phyloP scores from a whole-genome alignment of 2,329 filamentous ascomycete genomes.

The Tolypocladium sp. region DNA sequence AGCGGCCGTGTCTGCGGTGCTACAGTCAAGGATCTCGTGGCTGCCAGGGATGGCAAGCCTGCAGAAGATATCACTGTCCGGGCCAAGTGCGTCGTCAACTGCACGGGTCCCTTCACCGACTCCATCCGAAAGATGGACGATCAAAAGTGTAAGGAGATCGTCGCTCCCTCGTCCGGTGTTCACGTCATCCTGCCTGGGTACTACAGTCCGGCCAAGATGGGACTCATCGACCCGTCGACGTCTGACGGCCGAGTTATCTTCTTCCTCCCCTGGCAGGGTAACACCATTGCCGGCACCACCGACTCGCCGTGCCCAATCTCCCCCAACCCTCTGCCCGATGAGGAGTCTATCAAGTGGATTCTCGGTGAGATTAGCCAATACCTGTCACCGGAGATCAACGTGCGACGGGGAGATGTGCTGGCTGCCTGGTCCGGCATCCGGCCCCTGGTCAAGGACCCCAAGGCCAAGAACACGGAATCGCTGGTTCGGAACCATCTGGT shows the following conservation, averaged over 20 bases:
- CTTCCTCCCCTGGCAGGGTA: slow-evolving; percentile 89
- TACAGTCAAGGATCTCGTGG: slow-evolving; percentile 59
- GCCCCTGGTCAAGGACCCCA: slow-evolving; percentile 77
- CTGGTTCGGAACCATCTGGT: slow-evolving; percentile 82
- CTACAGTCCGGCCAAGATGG: slow-evolving; percentile 79
- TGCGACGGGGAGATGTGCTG: slow-evolving; percentile 77
- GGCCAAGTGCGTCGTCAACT: slow-evolving; percentile 79
- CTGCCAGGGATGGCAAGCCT: slow-evolving; percentile 50
- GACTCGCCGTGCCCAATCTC: slow-evolving; percentile 68
- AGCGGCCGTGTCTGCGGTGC: slow-evolving; percentile 67
- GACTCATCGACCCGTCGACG: slow-evolving; percentile 75
- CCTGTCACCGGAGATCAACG: slow-evolving; percentile 73
- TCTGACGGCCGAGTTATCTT: slow-evolving; percentile 87
- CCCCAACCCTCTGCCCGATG: slow-evolving; percentile 65
- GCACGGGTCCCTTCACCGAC: slow-evolving; percentile 81
- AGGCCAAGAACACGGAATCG: slow-evolving; percentile 76
- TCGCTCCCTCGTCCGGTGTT: slow-evolving; percentile 76
- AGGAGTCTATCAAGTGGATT: slow-evolving; percentile 84
- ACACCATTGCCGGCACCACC: slow-evolving; percentile 84
- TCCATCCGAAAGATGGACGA: slow-evolving; percentile 81
- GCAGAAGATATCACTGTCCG: slow-evolving; percentile 59
- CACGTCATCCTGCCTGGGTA: slow-evolving; percentile 83
- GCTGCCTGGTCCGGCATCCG: slow-evolving; percentile 86
- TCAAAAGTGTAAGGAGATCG: slow-evolving; percentile 61
- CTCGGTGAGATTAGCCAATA: slow-evolving; percentile 75